Evolutionary conservation across 2,329 filamentous ascomycete species (phyloP), one percentile per base, ranked within the genome.

Genomic region (Exophiala oligosperma): DNA sequence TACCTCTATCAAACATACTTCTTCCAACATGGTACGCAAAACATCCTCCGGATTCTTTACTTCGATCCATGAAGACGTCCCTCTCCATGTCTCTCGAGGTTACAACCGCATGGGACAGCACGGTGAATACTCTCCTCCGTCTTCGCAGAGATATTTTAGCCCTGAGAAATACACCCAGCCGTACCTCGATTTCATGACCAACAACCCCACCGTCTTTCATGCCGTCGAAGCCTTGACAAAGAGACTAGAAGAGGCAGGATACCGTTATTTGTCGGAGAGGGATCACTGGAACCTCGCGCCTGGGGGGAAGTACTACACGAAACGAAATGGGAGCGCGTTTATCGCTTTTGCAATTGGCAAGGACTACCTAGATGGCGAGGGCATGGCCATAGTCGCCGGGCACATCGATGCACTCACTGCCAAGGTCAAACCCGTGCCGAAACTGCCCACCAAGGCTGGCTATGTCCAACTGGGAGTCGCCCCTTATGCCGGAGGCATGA

Each of bases 161-260:
- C 74, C 76, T 3, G 85, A 86, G 68, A 81, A 80, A 59, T 96
- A 92, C 72, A 89, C 90, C 7, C 81, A 91, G 74, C 91, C 92
- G 0, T 97, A 96, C 72, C 88, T 89, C 71, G 83, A 91, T 52
- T 97, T 97, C 71, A 83, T 97, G 77, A 89, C 86, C 46, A 83
- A 89, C 62, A 96, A 97, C 71, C 94, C 94, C 0, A 97, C 94
- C 7, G 84, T 97, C 48, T 99, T 96, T 73, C 94, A 99, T 70
- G 86, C 91, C 1, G 92, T 97, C 28, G 83, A 86, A 57, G 84
- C 91, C 67, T 91, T 96, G 71, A 86, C 88, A 68, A 79, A 81
- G 57, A 87, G 92, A 68, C 82, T 97, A 49, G 79, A 82, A 62
- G 81, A 84, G 40, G 79, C 84, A 38, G 93, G 91, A 46, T 99